Percentiles rank a stretch among this genome's conserved stretches.
phyloP scores from a whole-genome alignment of 2,329 filamentous ascomycete genomes.

The Fusarium veterinarium region DNA sequence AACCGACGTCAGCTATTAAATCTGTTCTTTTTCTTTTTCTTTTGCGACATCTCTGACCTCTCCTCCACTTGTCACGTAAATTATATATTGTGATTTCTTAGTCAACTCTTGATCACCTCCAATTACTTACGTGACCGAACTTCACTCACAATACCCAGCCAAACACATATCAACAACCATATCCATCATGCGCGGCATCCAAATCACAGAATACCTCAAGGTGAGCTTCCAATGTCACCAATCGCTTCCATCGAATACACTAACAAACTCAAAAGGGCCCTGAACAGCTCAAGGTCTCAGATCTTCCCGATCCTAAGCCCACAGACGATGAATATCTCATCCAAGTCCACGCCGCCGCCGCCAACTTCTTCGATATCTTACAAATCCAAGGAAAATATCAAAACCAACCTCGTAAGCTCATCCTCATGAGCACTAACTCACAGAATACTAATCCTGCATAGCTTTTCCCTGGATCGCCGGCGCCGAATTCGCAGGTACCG shows the following conservation, averaged over 20 bases:
- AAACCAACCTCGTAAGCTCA: conserved; percentile 75
- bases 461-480: conserved; percentile 89
- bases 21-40: conserved; percentile 2
- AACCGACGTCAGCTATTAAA: conserved; percentile 30
- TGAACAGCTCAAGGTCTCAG: conserved; percentile 78
- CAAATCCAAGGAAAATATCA: conserved; percentile 98
- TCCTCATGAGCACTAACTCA: background rate
- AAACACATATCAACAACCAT: background rate
- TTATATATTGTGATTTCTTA: background rate
- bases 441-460: conserved; percentile 34
- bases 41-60: background rate
- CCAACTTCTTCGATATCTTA: conserved; percentile 97
- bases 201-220: conserved; percentile 80
- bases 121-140: background rate
- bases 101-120: too few relatives aligned
- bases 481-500: conserved; percentile 84
- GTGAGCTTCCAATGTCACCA: conserved; percentile 54
- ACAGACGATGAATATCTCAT: conserved; percentile 83
- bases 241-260: background rate
- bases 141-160: background rate
- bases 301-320: conserved; percentile 80
- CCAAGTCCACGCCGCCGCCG: conserved; percentile 84
- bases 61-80: background rate
- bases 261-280: conserved; percentile 68
- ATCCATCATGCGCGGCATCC: conserved; percentile 77